phyloP scores from a whole-genome alignment of 1,284 basidiomycete species.

The Anthracocystis setariae region DNA sequence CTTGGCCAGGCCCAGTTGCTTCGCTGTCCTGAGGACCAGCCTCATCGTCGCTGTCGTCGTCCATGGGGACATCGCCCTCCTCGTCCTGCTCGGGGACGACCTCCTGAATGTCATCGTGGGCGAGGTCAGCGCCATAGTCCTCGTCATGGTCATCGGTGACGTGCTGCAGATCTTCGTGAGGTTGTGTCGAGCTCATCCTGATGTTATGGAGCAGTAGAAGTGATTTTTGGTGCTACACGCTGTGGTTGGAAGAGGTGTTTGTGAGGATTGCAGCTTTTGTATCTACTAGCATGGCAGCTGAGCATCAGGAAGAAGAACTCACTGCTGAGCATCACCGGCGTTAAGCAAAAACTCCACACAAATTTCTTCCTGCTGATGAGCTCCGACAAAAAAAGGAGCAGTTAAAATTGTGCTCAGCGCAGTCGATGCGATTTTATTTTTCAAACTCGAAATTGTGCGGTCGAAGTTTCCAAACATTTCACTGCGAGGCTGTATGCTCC shows the following conservation, averaged over 20 bases:
- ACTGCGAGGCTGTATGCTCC: too few species aligned
- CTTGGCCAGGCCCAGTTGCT: constrained; percentile 34
- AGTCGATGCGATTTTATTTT: too few species aligned
- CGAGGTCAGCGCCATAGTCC: constrained; percentile 43
- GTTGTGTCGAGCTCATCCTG: constrained; percentile 35
- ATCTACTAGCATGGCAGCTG: too few species aligned
- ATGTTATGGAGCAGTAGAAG: neutral
- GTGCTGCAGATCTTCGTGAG: constrained; percentile 17
- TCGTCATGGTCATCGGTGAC: constrained; percentile 39
- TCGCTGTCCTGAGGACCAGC: constrained; percentile 11
- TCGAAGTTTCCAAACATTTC: too few species aligned
- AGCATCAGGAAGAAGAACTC: too few species aligned
- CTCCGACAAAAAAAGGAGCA: neutral
- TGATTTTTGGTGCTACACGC: neutral
- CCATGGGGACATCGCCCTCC: constrained; percentile 49
- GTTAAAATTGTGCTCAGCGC: too few species aligned
- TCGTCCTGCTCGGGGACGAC: constrained; percentile 50
- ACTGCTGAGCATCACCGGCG: neutral
- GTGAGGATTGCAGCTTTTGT: neutral
- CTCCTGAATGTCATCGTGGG: constrained; percentile 44
- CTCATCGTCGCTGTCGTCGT: constrained; percentile 43
- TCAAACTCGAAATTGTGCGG: too few species aligned
- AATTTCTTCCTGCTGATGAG: neutral
- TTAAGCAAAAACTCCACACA: constrained; percentile 1
- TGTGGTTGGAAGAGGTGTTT: neutral